Base-by-base conservation (phyloP, 1,139 yeast genomes). In the Kluyveromyces marxianus region DNA sequence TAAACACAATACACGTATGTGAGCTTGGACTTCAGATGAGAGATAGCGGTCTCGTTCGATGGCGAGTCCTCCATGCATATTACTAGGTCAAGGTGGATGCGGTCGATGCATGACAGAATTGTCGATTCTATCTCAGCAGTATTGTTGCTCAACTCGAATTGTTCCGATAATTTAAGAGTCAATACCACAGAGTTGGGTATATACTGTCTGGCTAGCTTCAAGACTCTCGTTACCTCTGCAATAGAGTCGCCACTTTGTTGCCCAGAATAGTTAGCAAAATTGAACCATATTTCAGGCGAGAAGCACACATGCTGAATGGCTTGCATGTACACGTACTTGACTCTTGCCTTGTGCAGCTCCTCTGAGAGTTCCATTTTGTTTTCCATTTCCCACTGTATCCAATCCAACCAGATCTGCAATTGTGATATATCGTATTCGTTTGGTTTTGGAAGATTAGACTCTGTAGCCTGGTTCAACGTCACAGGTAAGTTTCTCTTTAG, bases 221-320 rank as follows among this genome's bases (percentile, higher is more conserved):
- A 67, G 29, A 83, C 62, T n/a, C 62, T 57, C 8, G 37, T 40
- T 7, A 27, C 26, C 21, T 14, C 21, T 7, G n/a, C 35, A 5
- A 25, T 24, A 25, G 43, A 26, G 26, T 64, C 66, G 30, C 63
- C 61, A 1, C 58, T 49, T 34, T 55, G 53, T 8, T 68, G 65
- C 50, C 66, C 74, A 35, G 65, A 66, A 36, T 47, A 58, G 57
- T 59, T 55, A 1, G 72, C 71, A 44, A 77, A 88, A 48, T 83
- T 81, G 63, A 81, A 89, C 97, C 97, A 92, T 35, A 86, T 66
- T 58, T 87, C 95, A 0, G 97, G 88, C 39, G 76, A 79, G 63
- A 84, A 87, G 29, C 87, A 75, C 56, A 87, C 69, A 41, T 76
- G 67, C 58, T 82, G 80, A 7, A 82, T 70, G 1, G 95, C 81